Conservation (phyloP, 2,329 filamentous ascomycete species). For the Monilinia laxa region DNA sequence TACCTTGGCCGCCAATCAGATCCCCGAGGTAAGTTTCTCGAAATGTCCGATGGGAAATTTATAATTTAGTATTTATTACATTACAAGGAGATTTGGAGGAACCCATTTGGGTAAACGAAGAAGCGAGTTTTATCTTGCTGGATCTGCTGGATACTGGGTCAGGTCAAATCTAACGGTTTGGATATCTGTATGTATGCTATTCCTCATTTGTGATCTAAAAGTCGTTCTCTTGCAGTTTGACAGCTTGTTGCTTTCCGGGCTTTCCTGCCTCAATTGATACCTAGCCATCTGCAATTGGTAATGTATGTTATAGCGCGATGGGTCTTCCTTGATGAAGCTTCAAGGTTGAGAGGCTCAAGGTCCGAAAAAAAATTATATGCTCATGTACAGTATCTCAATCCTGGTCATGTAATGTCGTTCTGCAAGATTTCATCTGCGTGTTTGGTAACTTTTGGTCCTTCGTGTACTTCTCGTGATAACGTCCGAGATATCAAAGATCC, state of each 20-base stretch:
- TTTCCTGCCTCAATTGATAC: not conserved
- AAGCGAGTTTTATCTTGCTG: not conserved
- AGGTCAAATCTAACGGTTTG: not conserved
- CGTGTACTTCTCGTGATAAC: conserved; percentile 4
- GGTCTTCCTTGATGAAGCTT: not conserved
- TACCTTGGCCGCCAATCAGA: conserved; percentile 17
- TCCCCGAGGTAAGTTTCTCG: not conserved
- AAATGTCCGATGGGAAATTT: conserved; percentile 4
- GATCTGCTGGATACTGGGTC: not conserved
- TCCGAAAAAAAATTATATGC: not conserved
- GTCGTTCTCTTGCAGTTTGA: not conserved
- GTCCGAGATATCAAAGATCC: not conserved
- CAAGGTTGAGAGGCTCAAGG: conserved; percentile 14
- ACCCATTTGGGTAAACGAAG: not conserved
- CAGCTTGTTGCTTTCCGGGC: not conserved
- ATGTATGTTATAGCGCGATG: conserved; percentile 2
- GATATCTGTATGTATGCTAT: not conserved
- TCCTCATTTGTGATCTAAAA: not conserved
- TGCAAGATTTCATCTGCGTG: conserved; percentile 16
- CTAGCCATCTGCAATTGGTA: not conserved
- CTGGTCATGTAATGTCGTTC: conserved; percentile 10
- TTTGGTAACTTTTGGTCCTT: conserved; percentile 10
- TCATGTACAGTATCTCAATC: not conserved
- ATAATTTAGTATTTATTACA: not conserved
- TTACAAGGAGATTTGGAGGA: not conserved